Percentiles rank a stretch among this genome's conserved stretches.
Evolutionary conservation across 495 filamentous ascomycete genomes (phyloP).

Genomic region (Podospora anserina): DNA sequence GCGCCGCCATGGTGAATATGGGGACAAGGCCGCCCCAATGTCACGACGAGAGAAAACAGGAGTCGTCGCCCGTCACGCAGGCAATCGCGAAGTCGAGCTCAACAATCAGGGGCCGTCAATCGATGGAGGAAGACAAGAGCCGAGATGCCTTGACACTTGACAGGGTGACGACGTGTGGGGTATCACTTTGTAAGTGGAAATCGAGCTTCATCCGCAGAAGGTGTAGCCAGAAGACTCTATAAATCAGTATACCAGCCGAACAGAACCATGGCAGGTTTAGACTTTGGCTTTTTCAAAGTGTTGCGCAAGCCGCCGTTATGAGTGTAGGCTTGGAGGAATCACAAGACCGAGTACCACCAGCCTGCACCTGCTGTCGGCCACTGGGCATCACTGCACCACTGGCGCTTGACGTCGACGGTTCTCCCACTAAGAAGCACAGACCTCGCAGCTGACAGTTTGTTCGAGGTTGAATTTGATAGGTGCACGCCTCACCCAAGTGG

Average conservation of each 20-base stretch:
- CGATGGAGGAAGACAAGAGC: not conserved
- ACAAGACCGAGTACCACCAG: not conserved
- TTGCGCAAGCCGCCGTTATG: not conserved
- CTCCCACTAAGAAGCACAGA: slow-evolving; percentile 10
- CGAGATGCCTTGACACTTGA: not conserved
- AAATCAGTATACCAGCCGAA: not conserved
- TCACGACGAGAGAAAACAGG: not conserved
- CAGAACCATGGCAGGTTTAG: not conserved
- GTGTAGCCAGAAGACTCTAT: not conserved
- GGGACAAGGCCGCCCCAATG: not conserved
- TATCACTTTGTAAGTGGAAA: not conserved
- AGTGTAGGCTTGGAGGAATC: not conserved
- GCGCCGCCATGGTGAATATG: slow-evolving; percentile 29
- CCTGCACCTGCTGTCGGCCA: not conserved
- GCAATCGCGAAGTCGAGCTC: not conserved
- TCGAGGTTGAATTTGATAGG: not conserved
- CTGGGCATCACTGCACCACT: slow-evolving; percentile 11
- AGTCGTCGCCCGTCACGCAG: not conserved
- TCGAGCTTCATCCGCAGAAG: not conserved
- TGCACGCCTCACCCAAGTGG: slow-evolving; percentile 10
- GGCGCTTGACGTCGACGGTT: slow-evolving; percentile 25
- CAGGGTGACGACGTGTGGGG: not conserved
- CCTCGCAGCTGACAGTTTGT: slow-evolving; percentile 8
- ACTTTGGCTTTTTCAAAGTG: not conserved
- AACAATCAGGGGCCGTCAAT: not conserved